These are phyloP conservation scores for Taiozyma sp. DNA, from an alignment of 1,139 yeast species.

Conservation along the genomic window DNA sequence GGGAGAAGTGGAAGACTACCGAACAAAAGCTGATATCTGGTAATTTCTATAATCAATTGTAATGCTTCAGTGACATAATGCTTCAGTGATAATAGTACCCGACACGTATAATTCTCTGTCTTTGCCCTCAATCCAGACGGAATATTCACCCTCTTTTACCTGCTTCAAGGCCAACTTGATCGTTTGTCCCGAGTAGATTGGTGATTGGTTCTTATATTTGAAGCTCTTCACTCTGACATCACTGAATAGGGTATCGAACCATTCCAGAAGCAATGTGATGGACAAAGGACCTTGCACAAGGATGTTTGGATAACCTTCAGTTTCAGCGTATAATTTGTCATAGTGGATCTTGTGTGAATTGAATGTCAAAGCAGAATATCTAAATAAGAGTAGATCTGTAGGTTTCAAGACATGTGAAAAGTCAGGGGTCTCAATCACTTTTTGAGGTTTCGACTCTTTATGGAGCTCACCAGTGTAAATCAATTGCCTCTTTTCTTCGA, in stretches of 20 bases:
- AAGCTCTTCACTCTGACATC: conserved; percentile 27
- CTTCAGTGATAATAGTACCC: conserved; percentile 11
- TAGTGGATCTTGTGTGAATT: conserved; percentile 84
- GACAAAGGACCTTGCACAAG: conserved; percentile 83
- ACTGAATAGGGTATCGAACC: conserved; percentile 20
- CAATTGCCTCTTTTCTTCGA: conserved; percentile 30
- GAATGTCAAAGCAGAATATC: conserved; percentile 71
- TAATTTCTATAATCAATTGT: background rate
- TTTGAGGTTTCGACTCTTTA: conserved; percentile 1
- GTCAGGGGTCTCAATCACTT: conserved; percentile 4
- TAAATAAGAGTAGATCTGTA: conserved; percentile 34
- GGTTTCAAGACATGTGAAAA: conserved; percentile 18
- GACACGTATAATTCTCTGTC: conserved; percentile 15
- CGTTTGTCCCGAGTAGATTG: conserved; percentile 36
- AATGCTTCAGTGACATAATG: background rate
- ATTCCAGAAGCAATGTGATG: conserved; percentile 53
- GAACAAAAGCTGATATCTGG: conserved; percentile 22
- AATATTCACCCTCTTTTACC: conserved; percentile 2
- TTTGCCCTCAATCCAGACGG: conserved; percentile 22
- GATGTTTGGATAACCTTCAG: conserved; percentile 57
- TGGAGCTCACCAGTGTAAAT: conserved; percentile 31
- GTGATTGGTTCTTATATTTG: conserved; percentile 46
- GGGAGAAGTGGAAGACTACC: conserved; percentile 27
- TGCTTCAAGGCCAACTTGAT: conserved; percentile 25
- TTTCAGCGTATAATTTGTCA: conserved; percentile 48